Evolutionary conservation across 345 rosid genomes (phyloP).

Genomic region (Eucalyptus sp.): DNA sequence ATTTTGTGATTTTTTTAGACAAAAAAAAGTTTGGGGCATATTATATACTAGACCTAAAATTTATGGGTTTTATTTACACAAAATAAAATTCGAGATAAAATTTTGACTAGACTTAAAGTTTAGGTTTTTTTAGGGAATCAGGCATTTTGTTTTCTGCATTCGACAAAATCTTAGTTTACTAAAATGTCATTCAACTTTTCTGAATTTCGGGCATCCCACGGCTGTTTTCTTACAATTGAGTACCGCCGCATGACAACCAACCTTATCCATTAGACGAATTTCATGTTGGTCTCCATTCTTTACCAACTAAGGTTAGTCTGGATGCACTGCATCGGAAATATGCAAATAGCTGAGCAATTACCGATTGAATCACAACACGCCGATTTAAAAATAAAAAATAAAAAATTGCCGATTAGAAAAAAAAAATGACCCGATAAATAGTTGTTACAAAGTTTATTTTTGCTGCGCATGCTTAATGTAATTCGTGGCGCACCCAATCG

Average conservation of each 20-base stretch:
- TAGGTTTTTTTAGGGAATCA: not conserved
- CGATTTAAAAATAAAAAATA: not conserved
- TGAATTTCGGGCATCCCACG: not conserved
- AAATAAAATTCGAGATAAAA: no score
- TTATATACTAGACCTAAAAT: not conserved
- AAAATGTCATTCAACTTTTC: not conserved
- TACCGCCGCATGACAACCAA: not conserved
- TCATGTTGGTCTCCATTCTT: not conserved
- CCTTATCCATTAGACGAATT: not conserved
- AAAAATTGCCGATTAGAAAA: not conserved
- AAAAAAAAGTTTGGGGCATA: not conserved
- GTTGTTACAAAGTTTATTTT: not conserved
- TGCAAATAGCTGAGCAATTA: not conserved
- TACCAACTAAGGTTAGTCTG: not conserved
- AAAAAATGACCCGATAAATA: fast-evolving
- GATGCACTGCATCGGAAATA: not conserved
- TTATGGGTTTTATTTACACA: no score
- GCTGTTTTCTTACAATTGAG: not conserved
- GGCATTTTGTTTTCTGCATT: not conserved
- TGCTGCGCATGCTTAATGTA: not conserved
- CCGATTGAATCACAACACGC: no score
- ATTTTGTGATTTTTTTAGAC: no score
- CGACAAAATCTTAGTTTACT: not conserved
- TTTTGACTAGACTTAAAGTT: no score
- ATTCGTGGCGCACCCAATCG: not conserved